Percentiles rank a stretch among this genome's conserved stretches.
These are phyloP conservation scores for Colletotrichum shisoi DNA, from an alignment of 2,329 filamentous ascomycete genomes.

Conservation along the genomic window DNA sequence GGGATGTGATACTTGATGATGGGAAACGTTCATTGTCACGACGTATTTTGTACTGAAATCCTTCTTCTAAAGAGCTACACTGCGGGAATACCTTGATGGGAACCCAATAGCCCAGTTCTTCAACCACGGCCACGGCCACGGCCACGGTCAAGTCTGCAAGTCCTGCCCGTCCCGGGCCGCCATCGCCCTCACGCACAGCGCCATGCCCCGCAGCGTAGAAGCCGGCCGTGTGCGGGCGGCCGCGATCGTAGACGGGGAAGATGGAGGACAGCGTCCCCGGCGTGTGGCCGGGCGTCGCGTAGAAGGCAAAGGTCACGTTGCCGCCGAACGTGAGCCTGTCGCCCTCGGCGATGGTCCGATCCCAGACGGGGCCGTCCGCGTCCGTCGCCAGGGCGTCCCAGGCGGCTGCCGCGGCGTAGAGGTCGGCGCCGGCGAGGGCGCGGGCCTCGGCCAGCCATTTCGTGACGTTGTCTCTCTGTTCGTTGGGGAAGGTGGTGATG, in stretches of 20 bases:
- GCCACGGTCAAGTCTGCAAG: slow-evolving; percentile 8
- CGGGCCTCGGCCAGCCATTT: slow-evolving; percentile 19
- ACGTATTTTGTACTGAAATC: too few relatives aligned
- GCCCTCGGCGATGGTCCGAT: slow-evolving; percentile 11
- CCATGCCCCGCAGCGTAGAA: slow-evolving; percentile 37
- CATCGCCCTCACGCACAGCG: slow-evolving; percentile 14
- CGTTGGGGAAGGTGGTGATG: slow-evolving; percentile 26
- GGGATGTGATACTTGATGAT: too few relatives aligned
- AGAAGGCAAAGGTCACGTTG: slow-evolving; percentile 40
- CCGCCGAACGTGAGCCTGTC: slow-evolving; percentile 40
- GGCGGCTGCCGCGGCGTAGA: slow-evolving; percentile 35
- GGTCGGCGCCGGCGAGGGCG: slow-evolving; percentile 10
- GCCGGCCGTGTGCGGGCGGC: slow-evolving; percentile 41
- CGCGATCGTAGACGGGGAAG: slow-evolving; percentile 40
- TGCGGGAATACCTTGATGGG: background rate
- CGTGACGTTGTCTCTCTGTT: slow-evolving; percentile 31
- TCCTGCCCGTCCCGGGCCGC: slow-evolving; percentile 21
- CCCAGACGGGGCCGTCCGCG: background rate
- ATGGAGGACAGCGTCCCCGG: slow-evolving; percentile 42
- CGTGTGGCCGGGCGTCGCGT: slow-evolving; percentile 43
- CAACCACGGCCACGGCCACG: too few relatives aligned
- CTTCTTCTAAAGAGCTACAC: too few relatives aligned
- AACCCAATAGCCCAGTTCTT: background rate
- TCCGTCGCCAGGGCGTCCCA: slow-evolving; percentile 18
- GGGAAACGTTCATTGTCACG: too few relatives aligned